Percentiles rank a stretch among this genome's conserved stretches.
Evolutionary conservation across 257 asterid genomes (phyloP).

Genomic region (Rehmannia glutinosa): DNA sequence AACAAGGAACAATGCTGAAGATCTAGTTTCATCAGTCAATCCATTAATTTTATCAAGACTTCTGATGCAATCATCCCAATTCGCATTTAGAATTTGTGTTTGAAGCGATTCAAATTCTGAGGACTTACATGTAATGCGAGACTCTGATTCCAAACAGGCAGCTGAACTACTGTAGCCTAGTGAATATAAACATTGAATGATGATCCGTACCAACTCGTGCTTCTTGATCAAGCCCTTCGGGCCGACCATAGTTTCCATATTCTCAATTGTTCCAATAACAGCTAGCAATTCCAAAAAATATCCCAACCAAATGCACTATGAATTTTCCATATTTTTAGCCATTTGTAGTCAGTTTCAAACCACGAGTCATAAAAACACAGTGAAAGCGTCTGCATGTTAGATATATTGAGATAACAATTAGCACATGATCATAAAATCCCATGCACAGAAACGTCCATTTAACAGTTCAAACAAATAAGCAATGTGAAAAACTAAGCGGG

Average conservation of each 20-base stretch:
- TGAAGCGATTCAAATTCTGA: slow-evolving; percentile 48
- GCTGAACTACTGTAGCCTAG: slow-evolving; percentile 77
- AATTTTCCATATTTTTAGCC: slow-evolving; percentile 14
- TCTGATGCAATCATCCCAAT: slow-evolving; percentile 66
- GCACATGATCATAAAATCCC: background rate
- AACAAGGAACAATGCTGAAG: slow-evolving; percentile 57
- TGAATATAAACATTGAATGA: slow-evolving; percentile 59
- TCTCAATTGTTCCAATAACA: slow-evolving; percentile 38
- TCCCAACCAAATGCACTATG: slow-evolving; percentile 3
- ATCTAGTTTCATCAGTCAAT: slow-evolving; percentile 55
- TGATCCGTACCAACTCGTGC: slow-evolving; percentile 66
- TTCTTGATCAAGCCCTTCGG: slow-evolving; percentile 55
- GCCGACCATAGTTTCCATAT: slow-evolving; percentile 39
- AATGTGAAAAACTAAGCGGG: background rate
- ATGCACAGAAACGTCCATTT: background rate
- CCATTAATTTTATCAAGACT: slow-evolving; percentile 34
- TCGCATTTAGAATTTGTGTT: slow-evolving; percentile 39
- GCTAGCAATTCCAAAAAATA: background rate
- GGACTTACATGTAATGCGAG: slow-evolving; percentile 58
- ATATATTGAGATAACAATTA: background rate
- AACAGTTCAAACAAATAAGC: background rate
- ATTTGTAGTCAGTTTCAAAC: background rate
- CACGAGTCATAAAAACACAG: background rate
- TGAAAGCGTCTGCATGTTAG: slow-evolving; percentile 9
- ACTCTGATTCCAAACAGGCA: slow-evolving; percentile 70